Percentiles rank a stretch among this genome's conserved stretches.
phyloP scores from a whole-genome alignment of 108 stramenopile genomes.

The Skeletonema menzelii region DNA sequence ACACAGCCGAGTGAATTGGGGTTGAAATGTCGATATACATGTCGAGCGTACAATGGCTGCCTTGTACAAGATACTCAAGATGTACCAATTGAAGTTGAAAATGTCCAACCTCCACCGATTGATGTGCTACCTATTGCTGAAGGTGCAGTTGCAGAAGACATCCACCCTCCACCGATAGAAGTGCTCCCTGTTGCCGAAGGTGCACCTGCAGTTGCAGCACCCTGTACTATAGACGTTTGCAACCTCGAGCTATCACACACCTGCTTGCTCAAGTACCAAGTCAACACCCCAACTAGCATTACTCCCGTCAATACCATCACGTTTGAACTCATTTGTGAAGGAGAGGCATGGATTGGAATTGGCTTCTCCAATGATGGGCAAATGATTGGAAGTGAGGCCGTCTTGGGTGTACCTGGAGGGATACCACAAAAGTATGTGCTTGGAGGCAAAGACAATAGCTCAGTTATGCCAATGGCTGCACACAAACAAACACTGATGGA shows the following conservation, averaged over 20 bases:
- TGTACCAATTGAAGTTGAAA: not conserved
- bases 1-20: constrained; percentile 30
- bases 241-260: not conserved
- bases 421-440: constrained; percentile 43
- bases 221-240: not conserved
- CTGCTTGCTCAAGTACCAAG: not conserved
- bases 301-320: not conserved
- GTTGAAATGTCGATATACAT: constrained; percentile 23
- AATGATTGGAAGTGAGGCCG: constrained; percentile 21
- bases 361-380: constrained; percentile 18
- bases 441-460: constrained; percentile 5
- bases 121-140: not conserved
- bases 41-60: constrained; percentile 41
- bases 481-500: constrained; percentile 53
- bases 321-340: not conserved
- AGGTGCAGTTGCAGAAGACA: not conserved
- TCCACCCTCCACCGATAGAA: not conserved
- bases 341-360: constrained; percentile 28
- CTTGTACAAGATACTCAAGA: not conserved
- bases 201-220: not conserved
- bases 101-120: not conserved
- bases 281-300: not conserved
- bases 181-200: not conserved
- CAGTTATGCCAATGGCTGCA: constrained; percentile 26
- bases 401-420: constrained; percentile 25